These are phyloP conservation scores for Corynespora cassiicola DNA, from an alignment of 2,329 filamentous ascomycete species.

Conservation along the genomic window DNA sequence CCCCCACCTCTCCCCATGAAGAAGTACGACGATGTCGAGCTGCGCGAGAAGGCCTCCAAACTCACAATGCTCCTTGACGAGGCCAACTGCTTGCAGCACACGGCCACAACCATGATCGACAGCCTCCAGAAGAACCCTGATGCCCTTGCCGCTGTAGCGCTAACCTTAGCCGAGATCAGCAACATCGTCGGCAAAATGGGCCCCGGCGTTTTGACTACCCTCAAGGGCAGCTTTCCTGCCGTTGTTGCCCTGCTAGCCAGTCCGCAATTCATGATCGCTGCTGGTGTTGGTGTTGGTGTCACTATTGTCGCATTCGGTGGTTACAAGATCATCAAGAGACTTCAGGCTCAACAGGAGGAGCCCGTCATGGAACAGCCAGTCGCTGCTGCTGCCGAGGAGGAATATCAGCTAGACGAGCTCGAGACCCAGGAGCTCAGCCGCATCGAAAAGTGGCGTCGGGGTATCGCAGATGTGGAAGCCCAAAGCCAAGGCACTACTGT, in stretches of 20 bases:
- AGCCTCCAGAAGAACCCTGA: constrained; percentile 85
- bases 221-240: constrained; percentile 84
- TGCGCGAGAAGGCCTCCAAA: constrained; percentile 73
- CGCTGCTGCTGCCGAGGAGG: constrained; percentile 25
- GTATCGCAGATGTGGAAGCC: constrained; percentile 65
- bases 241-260: constrained; percentile 86
- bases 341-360: constrained; percentile 57
- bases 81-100: constrained; percentile 86
- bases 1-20: constrained; percentile 69
- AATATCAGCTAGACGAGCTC: constrained; percentile 60
- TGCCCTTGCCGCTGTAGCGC: constrained; percentile 88
- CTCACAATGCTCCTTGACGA: constrained; percentile 83
- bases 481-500: constrained; percentile 65
- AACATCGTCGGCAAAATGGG: constrained; percentile 83
- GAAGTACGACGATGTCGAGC: constrained; percentile 61
- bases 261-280: constrained; percentile 93
- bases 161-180: constrained; percentile 91
- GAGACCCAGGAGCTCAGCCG: constrained; percentile 62
- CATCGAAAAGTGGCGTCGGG: constrained; percentile 69
- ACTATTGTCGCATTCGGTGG: constrained; percentile 95
- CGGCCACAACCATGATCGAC: constrained; percentile 80
- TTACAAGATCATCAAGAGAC: constrained; percentile 95
- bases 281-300: constrained; percentile 86
- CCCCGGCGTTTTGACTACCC: constrained; percentile 74
- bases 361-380: constrained; percentile 14